Evolutionary conservation across 2,329 filamentous ascomycete genomes (phyloP), one percentile per base, ranked within the genome.

Genomic region (Knufia fluminis): DNA sequence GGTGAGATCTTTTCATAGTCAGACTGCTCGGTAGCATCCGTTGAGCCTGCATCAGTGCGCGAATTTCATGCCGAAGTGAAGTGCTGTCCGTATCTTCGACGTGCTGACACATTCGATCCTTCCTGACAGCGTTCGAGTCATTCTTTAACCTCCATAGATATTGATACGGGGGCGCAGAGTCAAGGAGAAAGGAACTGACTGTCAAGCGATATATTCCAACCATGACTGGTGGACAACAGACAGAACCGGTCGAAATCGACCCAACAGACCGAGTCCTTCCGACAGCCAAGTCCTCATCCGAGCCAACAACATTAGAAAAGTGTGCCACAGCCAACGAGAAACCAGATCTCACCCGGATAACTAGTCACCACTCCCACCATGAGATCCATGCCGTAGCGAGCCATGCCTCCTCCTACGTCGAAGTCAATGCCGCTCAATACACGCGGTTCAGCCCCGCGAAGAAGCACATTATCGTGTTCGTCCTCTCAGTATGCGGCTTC

Each of bases 401-500:
- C 17, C 52, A 55, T 39, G 46, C 26, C 32, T 56, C 53, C 23
- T 54, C 55, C 2, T 57, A 48, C 32, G 36, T 54, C 35, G 57
- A 75, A 51, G 56, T 62, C 36, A 69, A 71, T 48, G 74, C 77
- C 31, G 73, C 74, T 39, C 67, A 78, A 53, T 91, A 89, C 68
- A 74, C 82, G 58, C 74, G 75, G 16, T 75, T 89, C 53, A 75
- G 81, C 0, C 65, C 67, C 2, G 67, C 69, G 14, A 76, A 81
- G 35, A 92, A 91, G 65, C 62, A 73, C 2, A 60, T 80, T 53
- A 85, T 91, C 46, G 82, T 88, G 14, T 69, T 71, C 8, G 74
- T 89, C 4, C 67, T 90, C 46, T 82, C 84, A 0, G 86, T 83
- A 61, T 88, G 84, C 66, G 80, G 82, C 22, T 87, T 91, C 55